A percentile compares a stretch with the other conserved stretches of the same genome.
Conservation (phyloP, 2,329 filamentous ascomycete genomes). For the Dryadomyces quercivorus region DNA sequence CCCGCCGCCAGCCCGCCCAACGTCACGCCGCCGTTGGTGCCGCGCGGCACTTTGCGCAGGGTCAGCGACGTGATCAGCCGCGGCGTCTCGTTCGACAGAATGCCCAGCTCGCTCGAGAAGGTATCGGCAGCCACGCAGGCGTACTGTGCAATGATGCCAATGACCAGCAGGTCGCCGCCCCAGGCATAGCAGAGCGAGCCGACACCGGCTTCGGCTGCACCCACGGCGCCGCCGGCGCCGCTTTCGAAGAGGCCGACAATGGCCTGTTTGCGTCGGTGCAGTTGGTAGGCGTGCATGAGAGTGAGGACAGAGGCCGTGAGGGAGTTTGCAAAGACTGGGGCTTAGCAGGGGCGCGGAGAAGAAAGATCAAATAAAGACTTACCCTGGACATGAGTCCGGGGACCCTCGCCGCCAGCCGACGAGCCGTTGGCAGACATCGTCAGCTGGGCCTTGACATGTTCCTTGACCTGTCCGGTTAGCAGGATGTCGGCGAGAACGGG, state of each 20-base stretch:
- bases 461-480: constrained; percentile 53
- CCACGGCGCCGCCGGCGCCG: constrained; percentile 4
- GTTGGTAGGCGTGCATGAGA: constrained; percentile 48
- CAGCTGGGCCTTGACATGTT: constrained; percentile 69
- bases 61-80: constrained; percentile 74
- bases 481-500: neutral
- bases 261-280: constrained; percentile 32
- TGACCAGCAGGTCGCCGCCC: constrained; percentile 48
- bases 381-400: constrained; percentile 74
- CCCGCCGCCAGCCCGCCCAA: constrained; percentile 61
- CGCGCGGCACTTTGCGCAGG: constrained; percentile 68
- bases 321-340: constrained; percentile 70
- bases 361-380: constrained; percentile 5
- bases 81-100: constrained; percentile 63
- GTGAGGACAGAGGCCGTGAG: constrained; percentile 57
- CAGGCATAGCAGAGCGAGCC: constrained; percentile 44
- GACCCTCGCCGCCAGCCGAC: constrained; percentile 56
- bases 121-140: constrained; percentile 88
- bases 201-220: constrained; percentile 1
- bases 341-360: constrained; percentile 7
- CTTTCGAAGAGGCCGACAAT: constrained; percentile 20
- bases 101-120: constrained; percentile 89
- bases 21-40: constrained; percentile 90
- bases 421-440: constrained; percentile 66
- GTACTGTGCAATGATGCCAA: constrained; percentile 70